Evolutionary conservation across 2,329 filamentous ascomycete species (phyloP), one percentile per base, ranked within the genome.

Genomic region (Incumbomyces lentus): DNA sequence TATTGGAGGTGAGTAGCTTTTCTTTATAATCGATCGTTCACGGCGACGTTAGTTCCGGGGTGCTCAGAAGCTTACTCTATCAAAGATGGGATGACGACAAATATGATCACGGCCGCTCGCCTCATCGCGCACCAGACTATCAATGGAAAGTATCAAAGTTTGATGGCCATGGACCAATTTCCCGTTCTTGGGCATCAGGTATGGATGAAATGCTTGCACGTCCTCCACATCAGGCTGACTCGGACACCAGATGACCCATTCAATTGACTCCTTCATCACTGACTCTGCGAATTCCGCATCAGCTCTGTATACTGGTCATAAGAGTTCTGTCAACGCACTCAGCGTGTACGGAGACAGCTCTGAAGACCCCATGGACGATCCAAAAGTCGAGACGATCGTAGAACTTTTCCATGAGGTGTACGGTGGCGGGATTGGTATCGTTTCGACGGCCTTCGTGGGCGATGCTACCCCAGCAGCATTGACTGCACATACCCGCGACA

Each of bases 281-380:
- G 86, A 92, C 64, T 86, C 82, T 50, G 86, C 86, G 65, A 92
- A 92, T 68, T 87, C 82, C 4, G 86, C 86, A 3, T 86, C 82
- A 36, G 84, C 86, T 13, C 71, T 92, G 14, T 92, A 90, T 68
- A 80, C 77, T 18, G 86, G 86, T 30, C 86, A 92, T 70, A 92
- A 92, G 73, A 83, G 78, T 59, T 84, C 79, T 0, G 85, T 90
- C 54, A 89, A 92, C 59, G 83, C 84, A 22, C 76, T 92, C 65
- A 84, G 82, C 64, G 82, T 90, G 29, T 89, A 92, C 49, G 84
- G 74, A 35, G 86, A 93, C 62, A 87, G 83, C 0, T 87, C 82
- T 40, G 70, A 76, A 11, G 74, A 82, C 56, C 67, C 74, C 2
- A 86, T 86, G 53, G 86, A 93, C 60, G 86, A 93, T 59, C 86